Conservation (phyloP, 768 basidiomycete genomes). For the Galerina sulciceps region DNA sequence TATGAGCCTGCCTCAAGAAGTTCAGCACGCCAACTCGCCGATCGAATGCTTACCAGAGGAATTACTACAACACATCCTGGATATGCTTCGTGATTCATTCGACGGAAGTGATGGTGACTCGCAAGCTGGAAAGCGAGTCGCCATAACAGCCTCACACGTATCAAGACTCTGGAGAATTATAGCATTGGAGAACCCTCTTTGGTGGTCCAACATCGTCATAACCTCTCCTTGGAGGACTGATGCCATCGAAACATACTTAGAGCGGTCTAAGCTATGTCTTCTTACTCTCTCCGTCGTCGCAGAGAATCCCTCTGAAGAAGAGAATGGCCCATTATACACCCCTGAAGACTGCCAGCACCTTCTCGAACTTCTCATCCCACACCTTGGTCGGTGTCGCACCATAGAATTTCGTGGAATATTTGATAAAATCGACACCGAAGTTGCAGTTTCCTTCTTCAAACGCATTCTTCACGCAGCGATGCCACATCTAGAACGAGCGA, state of each 20-base stretch:
- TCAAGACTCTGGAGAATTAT: not conserved
- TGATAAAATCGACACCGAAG: not conserved
- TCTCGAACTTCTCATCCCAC: not conserved
- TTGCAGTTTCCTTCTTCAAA: not conserved
- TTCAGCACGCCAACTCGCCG: no score
- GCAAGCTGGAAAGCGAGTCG: no score
- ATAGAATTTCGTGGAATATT: conserved; percentile 5
- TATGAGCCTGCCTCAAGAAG: no score
- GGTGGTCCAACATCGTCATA: not conserved
- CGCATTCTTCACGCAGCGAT: not conserved
- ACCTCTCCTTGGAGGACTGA: not conserved
- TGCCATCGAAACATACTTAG: not conserved
- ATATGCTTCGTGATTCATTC: no score
- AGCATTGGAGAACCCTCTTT: conserved; percentile 1
- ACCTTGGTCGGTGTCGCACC: conserved; percentile 10
- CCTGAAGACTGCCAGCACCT: not conserved
- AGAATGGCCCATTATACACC: not conserved
- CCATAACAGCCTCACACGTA: not conserved
- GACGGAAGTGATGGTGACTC: no score
- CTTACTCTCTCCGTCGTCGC: not conserved
- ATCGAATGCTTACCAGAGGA: no score
- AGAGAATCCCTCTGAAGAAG: no score
- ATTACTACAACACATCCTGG: no score
- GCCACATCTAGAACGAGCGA: conserved; percentile 8
- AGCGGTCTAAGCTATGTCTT: not conserved